Base-by-base conservation (phyloP, 208 protist genomes). In the Leishmania turanica region DNA sequence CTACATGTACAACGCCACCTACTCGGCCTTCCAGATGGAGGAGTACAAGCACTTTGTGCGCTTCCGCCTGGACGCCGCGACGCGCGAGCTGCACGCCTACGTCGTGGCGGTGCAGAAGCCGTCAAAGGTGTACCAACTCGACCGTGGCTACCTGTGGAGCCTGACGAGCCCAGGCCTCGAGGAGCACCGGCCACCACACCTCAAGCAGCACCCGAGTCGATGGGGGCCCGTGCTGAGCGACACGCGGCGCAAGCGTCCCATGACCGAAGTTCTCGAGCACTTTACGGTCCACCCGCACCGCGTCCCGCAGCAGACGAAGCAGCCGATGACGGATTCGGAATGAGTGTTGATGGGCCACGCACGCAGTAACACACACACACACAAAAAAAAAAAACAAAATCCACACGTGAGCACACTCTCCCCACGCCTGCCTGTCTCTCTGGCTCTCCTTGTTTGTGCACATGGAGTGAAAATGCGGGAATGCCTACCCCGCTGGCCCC, bases 21-120 rank as follows among this genome's bases (percentile, higher is more conserved):
- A 95, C 85, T 95, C 93, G 3, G 91, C 93, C 8, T 97, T 97
- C 79, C 93, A 96, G 84, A 93, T 97, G 60, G 93, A 97, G 72
- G 91, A 95, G 79, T 97, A 88, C 84, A 97, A 97, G 75, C 88
- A 94, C 83, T 96, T 97, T 75, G 27, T 97, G 21, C 93, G 93
- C 49, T 94, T 96, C 77, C 79, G 85, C 3, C 75, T 97, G 31
- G 89, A 95, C 72, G 82, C 77, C 53, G 27, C 79, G 58, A 94
- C 87, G 51, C 88, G 93, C 47, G 81, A 89, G 80, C 77, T 97
- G 51, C 89, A 94, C 73, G 86, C 56, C 8, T 94, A 93, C 65
- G 91, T 97, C 27, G 81, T 97, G 15, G 90, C 85, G 19, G 84
- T 90, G 81, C 78, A 88, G 84, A 80, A 81, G 65, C 90, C 93